Conservation (phyloP, 768 basidiomycete genomes). For the Phanerochaete carnosa region DNA sequence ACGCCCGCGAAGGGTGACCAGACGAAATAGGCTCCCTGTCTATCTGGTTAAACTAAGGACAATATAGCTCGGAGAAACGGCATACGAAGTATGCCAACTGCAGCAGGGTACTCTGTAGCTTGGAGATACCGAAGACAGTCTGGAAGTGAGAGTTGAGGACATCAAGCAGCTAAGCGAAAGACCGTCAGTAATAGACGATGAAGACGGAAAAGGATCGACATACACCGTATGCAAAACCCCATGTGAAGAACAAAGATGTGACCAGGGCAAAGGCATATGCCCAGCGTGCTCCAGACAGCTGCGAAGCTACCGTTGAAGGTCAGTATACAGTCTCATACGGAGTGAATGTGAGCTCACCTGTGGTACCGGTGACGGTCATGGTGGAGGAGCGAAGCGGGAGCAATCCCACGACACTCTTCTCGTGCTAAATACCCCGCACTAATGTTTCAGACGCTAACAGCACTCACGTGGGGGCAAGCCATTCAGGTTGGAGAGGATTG, state of each 20-base stretch:
- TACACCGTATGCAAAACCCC: slow-evolving; percentile 70
- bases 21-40: slow-evolving; percentile 58
- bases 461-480: neutral
- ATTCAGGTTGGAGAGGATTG: neutral
- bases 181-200: slow-evolving; percentile 22
- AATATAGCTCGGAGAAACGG: neutral
- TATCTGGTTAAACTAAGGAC: neutral
- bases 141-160: slow-evolving; percentile 76
- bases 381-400: slow-evolving; percentile 1
- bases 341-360: slow-evolving; percentile 28
- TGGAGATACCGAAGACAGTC: slow-evolving; percentile 60
- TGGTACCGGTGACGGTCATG: slow-evolving; percentile 40
- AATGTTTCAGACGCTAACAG: neutral
- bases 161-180: slow-evolving; percentile 50
- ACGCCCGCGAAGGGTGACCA: slow-evolving; percentile 55
- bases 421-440: slow-evolving; percentile 6
- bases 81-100: slow-evolving; percentile 69
- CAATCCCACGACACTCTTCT: neutral
- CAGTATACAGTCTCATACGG: neutral
- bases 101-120: slow-evolving; percentile 69
- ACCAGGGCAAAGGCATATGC: slow-evolving; percentile 63
- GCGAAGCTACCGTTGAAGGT: slow-evolving; percentile 28
- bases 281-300: slow-evolving; percentile 45
- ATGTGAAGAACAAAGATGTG: slow-evolving; percentile 76
- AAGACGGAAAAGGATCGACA: slow-evolving; percentile 15